These are phyloP conservation scores for Kodamaea nitidulidarum DNA, from an alignment of 805 yeast species.

Conservation along the genomic window DNA sequence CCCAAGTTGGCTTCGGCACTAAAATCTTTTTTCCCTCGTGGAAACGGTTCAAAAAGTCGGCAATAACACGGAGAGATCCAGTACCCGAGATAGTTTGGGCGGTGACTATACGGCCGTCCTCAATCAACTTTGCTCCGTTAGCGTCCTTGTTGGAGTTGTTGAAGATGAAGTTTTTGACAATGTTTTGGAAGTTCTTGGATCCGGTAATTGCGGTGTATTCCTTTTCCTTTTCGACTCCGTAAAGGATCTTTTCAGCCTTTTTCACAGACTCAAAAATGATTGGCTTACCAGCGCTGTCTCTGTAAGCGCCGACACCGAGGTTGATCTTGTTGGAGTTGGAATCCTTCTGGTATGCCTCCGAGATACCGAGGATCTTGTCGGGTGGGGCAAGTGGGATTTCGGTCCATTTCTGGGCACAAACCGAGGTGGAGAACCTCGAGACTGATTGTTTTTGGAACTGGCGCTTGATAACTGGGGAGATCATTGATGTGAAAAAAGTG, in stretches of 20 bases:
- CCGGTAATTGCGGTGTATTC: slow-evolving; percentile 90
- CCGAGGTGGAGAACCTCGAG: slow-evolving; percentile 8
- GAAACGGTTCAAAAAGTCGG: slow-evolving; percentile 67
- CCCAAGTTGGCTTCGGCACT: slow-evolving; percentile 91
- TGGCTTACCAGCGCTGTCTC: slow-evolving; percentile 84
- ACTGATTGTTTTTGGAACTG: slow-evolving; percentile 6
- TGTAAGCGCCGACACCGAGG: slow-evolving; percentile 89
- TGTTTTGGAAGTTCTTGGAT: slow-evolving; percentile 56
- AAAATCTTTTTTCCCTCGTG: slow-evolving; percentile 53
- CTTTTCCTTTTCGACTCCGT: slow-evolving; percentile 56
- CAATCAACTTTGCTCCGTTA: slow-evolving; percentile 51
- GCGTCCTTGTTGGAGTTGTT: slow-evolving; percentile 52
- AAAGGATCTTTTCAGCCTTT: slow-evolving; percentile 55
- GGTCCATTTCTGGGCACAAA: slow-evolving; percentile 11
- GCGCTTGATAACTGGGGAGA: slow-evolving; percentile 5
- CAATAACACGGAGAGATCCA: slow-evolving; percentile 85
- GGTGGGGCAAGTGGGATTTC: slow-evolving; percentile 61
- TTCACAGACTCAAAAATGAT: slow-evolving; percentile 78
- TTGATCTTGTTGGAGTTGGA: slow-evolving; percentile 52
- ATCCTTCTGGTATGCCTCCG: slow-evolving; percentile 71
- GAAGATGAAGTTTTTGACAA: slow-evolving; percentile 69
- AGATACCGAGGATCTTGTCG: slow-evolving; percentile 79
- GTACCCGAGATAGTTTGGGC: slow-evolving; percentile 93
- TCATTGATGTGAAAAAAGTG: not conserved
- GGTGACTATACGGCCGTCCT: slow-evolving; percentile 66